A percentile compares a stretch with the other conserved stretches of the same genome.
These are phyloP conservation scores for Macrotyloma uniflorum DNA, from an alignment of 306 rosid species.

Conservation along the genomic window DNA sequence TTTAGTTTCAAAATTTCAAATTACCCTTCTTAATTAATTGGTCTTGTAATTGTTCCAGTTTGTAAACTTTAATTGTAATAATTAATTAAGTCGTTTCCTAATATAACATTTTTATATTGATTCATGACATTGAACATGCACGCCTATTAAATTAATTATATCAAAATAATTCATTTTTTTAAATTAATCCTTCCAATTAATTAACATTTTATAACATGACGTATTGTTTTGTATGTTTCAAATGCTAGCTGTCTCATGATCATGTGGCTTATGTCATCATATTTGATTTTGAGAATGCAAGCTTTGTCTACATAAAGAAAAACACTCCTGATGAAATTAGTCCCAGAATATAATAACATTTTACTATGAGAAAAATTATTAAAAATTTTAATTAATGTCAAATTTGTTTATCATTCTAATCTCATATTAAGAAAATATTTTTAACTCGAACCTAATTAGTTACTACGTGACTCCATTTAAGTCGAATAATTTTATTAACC, in stretches of 20 bases:
- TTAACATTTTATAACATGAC: background rate
- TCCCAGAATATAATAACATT: too few relatives aligned
- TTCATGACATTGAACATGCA: background rate
- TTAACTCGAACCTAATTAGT: too few relatives aligned
- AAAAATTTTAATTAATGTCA: too few relatives aligned
- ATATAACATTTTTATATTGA: background rate
- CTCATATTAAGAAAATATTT: too few relatives aligned
- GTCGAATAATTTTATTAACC: too few relatives aligned
- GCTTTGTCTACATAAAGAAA: background rate
- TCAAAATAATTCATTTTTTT: background rate
- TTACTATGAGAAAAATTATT: too few relatives aligned
- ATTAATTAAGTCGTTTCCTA: background rate
- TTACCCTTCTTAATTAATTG: background rate
- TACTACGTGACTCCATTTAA: too few relatives aligned
- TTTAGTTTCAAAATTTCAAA: background rate
- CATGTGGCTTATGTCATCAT: background rate
- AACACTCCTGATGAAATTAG: background rate
- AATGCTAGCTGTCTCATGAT: background rate
- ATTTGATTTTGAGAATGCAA: background rate
- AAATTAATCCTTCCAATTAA: background rate
- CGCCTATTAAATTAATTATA: background rate
- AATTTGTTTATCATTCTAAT: too few relatives aligned
- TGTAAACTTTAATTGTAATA: background rate
- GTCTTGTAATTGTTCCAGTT: background rate
- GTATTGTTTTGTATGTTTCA: conserved; percentile 9